Conservation (phyloP, 192 early-diverging fungal species). For the Phycomyces blakesleeanus region DNA sequence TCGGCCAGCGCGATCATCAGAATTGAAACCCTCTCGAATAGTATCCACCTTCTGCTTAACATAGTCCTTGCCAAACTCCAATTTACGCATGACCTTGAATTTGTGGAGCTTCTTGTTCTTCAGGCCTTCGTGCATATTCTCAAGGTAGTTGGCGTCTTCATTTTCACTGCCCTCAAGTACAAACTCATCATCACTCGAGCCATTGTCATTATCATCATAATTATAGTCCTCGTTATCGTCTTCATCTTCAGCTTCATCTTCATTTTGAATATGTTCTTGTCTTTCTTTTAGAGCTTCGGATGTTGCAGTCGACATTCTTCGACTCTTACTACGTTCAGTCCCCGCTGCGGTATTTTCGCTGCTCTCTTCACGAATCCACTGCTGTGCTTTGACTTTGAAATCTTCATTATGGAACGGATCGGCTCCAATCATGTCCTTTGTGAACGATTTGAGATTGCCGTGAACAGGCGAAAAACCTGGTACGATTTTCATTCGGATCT, state of each 20-base stretch:
- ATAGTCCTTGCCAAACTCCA: conserved; percentile 19
- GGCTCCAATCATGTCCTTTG: conserved; percentile 25
- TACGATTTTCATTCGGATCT: conserved; percentile 16
- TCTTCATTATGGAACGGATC: conserved; percentile 24
- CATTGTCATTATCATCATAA: conserved; percentile 7
- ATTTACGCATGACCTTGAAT: conserved; percentile 18
- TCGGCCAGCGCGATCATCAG: conserved; percentile 15
- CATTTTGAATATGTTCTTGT: no score
- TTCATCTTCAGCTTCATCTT: no score
- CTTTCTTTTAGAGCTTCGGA: not conserved
- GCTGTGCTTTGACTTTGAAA: conserved; percentile 6
- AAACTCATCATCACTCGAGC: conserved; percentile 1
- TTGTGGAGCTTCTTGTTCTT: conserved; percentile 18
- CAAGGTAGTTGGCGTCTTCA: conserved; percentile 14
- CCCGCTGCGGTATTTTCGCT: not conserved
- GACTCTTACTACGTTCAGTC: not conserved
- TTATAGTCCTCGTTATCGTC: not conserved
- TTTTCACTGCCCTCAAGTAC: not conserved
- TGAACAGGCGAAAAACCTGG: conserved; percentile 28
- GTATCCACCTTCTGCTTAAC: conserved; percentile 23
- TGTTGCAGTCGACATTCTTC: not conserved
- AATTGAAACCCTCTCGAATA: conserved; percentile 22
- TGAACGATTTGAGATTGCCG: conserved; percentile 14
- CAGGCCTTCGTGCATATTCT: conserved; percentile 5
- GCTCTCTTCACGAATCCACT: conserved; percentile 17